phyloP scores from a whole-genome alignment of 1,139 yeast genomes.

The Hyphopichia buzzinii region DNA sequence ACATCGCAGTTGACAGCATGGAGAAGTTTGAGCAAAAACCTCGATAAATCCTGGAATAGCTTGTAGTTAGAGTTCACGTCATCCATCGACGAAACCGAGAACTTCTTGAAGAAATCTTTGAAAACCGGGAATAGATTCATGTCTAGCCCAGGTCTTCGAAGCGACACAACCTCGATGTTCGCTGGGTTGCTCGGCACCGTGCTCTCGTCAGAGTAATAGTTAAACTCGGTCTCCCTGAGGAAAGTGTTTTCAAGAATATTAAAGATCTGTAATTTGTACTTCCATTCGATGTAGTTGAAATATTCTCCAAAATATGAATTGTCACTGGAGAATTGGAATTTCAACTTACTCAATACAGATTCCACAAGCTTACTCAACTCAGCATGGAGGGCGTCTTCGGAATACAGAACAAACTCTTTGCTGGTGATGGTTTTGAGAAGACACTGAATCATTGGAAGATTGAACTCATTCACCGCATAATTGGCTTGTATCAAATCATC shows the following conservation, averaged over 20 bases:
- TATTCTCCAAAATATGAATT: conserved; percentile 45
- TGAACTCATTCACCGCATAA: conserved; percentile 46
- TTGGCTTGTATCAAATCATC: conserved; percentile 20
- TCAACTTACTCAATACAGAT: conserved; percentile 41
- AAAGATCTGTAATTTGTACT: conserved; percentile 27
- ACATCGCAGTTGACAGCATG: conserved; percentile 11
- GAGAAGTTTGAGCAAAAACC: conserved; percentile 18
- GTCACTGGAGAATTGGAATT: conserved; percentile 34
- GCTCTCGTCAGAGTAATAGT: conserved; percentile 2
- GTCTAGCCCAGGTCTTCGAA: conserved; percentile 6
- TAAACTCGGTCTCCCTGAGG: conserved; percentile 17
- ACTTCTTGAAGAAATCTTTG: conserved; percentile 40
- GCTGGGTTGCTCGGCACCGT: neutral
- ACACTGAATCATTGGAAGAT: conserved; percentile 52
- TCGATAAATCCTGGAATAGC: conserved; percentile 18
- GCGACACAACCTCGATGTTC: conserved; percentile 6
- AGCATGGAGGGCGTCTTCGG: conserved; percentile 10
- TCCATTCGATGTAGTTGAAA: conserved; percentile 32
- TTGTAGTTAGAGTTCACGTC: conserved; percentile 18
- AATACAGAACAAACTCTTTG: conserved; percentile 14
- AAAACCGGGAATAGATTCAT: conserved; percentile 27
- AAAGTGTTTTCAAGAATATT: conserved; percentile 28
- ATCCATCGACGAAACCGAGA: conserved; percentile 28
- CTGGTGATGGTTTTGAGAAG: conserved; percentile 24
- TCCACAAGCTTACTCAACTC: conserved; percentile 29